Percentiles rank a stretch among this genome's conserved stretches.
Conservation (phyloP, 345 rosid species). For the Eucalyptus tenuipes region DNA sequence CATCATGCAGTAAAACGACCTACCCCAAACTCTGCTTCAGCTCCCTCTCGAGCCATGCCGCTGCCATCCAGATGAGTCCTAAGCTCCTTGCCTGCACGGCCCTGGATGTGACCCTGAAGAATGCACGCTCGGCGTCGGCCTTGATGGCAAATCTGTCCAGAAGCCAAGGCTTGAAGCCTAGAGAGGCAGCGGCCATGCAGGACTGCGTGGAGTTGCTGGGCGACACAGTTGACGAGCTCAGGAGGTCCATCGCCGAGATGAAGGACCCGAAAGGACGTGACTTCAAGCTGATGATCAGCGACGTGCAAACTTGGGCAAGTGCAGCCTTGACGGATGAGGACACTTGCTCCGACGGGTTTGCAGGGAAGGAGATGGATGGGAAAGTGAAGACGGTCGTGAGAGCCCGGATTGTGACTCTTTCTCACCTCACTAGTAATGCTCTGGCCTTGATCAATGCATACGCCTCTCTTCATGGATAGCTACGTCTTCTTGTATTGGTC, state of each 20-base stretch:
- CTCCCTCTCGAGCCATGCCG: conserved; percentile 47
- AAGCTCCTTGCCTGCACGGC: conserved; percentile 57
- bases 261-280: conserved; percentile 4
- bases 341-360: conserved; percentile 69
- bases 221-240: conserved; percentile 43
- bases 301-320: conserved; percentile 74
- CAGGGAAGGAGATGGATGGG: conserved; percentile 24
- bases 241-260: conserved; percentile 51
- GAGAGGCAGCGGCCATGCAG: conserved; percentile 40
- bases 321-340: conserved; percentile 62
- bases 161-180: conserved; percentile 21
- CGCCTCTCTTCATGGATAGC: conserved; percentile 35
- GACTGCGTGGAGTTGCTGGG: conserved; percentile 63
- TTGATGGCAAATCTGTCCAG: conserved; percentile 33
- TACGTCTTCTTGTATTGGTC: not conserved
- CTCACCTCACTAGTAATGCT: conserved; percentile 68
- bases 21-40: conserved; percentile 54
- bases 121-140: conserved; percentile 24
- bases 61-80: conserved; percentile 53
- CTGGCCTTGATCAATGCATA: conserved; percentile 57
- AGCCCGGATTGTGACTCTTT: conserved; percentile 18
- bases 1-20: conserved; percentile 45
- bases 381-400: conserved; percentile 22
- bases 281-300: conserved; percentile 23
- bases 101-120: conserved; percentile 38